phyloP scores from a whole-genome alignment of 1,284 basidiomycete genomes.

The Sporisorium sorghi region DNA sequence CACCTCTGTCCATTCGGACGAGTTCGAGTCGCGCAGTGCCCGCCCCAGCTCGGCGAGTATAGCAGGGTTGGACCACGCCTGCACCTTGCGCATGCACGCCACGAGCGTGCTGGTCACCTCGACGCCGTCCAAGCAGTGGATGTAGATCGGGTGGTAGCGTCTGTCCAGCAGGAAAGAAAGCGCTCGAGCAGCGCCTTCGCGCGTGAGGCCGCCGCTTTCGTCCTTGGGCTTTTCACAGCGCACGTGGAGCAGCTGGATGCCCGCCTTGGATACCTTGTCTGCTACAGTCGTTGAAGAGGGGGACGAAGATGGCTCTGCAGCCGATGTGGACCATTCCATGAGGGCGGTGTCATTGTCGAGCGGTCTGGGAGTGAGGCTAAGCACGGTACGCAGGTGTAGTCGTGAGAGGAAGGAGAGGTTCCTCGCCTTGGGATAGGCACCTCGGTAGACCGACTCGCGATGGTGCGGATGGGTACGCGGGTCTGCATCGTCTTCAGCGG shows the following conservation, averaged over 20 bases:
- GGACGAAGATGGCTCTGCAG: slow-evolving; percentile 4
- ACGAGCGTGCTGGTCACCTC: slow-evolving; percentile 62
- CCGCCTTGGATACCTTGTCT: slow-evolving; percentile 2
- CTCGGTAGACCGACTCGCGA: slow-evolving; percentile 62
- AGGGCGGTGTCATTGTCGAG: slow-evolving; percentile 54
- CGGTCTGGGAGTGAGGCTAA: slow-evolving; percentile 66
- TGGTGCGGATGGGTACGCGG: slow-evolving; percentile 35
- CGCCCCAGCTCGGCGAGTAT: slow-evolving; percentile 59
- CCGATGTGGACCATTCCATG: slow-evolving; percentile 47
- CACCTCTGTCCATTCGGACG: slow-evolving; percentile 51
- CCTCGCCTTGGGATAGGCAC: slow-evolving; percentile 63
- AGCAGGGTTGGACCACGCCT: slow-evolving; percentile 57
- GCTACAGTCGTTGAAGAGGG: not conserved
- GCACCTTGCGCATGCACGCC: slow-evolving; percentile 64
- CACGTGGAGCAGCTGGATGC: slow-evolving; percentile 57
- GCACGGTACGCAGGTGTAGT: slow-evolving; percentile 60
- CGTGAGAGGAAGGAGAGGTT: slow-evolving; percentile 64
- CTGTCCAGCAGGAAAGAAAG: slow-evolving; percentile 57
- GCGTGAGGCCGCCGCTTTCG: slow-evolving; percentile 61
- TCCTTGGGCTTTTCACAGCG: slow-evolving; percentile 67
- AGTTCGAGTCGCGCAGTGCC: slow-evolving; percentile 52
- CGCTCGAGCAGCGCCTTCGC: slow-evolving; percentile 59
- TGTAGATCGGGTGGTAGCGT: slow-evolving; percentile 63
- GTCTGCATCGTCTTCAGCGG: not conserved
- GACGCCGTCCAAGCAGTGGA: slow-evolving; percentile 67